Evolutionary conservation across 2,329 filamentous ascomycete species (phyloP).

Genomic region (Phialophora tarda): DNA sequence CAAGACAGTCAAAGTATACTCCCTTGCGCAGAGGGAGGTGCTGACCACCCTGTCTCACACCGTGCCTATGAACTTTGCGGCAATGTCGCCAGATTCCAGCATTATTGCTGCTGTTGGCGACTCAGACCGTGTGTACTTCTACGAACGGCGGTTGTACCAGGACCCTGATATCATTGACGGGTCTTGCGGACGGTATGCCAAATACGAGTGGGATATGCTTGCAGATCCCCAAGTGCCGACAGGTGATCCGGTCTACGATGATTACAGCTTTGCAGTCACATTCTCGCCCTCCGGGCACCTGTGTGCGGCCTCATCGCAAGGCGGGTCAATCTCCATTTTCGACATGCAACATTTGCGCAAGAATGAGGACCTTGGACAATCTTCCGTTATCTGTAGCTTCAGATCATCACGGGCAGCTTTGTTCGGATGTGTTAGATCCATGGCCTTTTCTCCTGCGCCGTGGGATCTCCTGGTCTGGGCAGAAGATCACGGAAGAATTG

Average conservation of each 20-base stretch:
- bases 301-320: constrained; percentile 58
- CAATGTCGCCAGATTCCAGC: constrained; percentile 87
- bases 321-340: constrained; percentile 55
- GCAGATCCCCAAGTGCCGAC: constrained; percentile 50
- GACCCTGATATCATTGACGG: constrained; percentile 21
- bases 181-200: constrained; percentile 44
- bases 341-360: constrained; percentile 44
- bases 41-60: constrained; percentile 75
- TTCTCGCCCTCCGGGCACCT: constrained; percentile 57
- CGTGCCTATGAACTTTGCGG: constrained; percentile 88
- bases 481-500: constrained; percentile 71
- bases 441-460: constrained; percentile 88
- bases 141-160: constrained; percentile 57
- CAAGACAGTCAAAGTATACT: constrained; percentile 83
- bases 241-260: constrained; percentile 48
- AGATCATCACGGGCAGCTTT: constrained; percentile 74
- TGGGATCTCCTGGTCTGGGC: constrained; percentile 94
- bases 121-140: constrained; percentile 83
- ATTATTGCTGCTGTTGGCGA: constrained; percentile 85
- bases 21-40: constrained; percentile 69
- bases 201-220: constrained; percentile 51
- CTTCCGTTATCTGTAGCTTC: constrained; percentile 72
- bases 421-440: constrained; percentile 84
- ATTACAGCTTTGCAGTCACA: constrained; percentile 55
- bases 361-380: constrained; percentile 41